Base-by-base conservation (phyloP, 176 grass and related monocot genomes). In the Eremochloa ophiuroides region DNA sequence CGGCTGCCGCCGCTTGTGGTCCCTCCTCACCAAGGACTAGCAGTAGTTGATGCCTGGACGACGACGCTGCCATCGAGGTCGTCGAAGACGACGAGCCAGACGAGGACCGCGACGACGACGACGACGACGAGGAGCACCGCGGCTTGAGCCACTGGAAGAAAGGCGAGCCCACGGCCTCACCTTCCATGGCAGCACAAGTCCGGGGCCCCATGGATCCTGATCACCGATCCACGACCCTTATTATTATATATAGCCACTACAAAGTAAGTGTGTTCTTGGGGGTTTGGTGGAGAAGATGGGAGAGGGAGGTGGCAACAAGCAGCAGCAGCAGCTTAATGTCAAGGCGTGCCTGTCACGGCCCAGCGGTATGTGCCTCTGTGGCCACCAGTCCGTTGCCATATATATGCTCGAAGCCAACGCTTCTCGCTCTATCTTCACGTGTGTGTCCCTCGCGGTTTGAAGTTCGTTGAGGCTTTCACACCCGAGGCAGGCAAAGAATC, bases 91-190 rank as follows among this genome's bases (percentile, higher is more conserved):
- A 84, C 0, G 71, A 85, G 27, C 23, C 56, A 56, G 77, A 76
- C 22, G 71, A 80, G 10, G 62, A 58, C 34, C 11, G 50, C 28
- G 80, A 60, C 0, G 78, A 71, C 2, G 79, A 71, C 2, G 79
- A 71, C 0, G 77, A 42, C 7, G 83, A 29, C 0, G 51, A 56
- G 4, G 85, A 69, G 5, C 41, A 20, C 50, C 72, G 81, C 27
- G 91, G 81, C 91, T 87, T 93, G 62, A 93, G 69, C 87, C 78
- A 87, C 58, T 85, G n/a, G 39, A 87, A 71, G 78, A 90, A 93
- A 9, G 67, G 81, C 26, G 73, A 70, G 50, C 71, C 42, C 11
- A 29, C 77, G 5, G 27, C 40, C n/a, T 74, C 85, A 17, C 71
- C 74, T 71, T 93, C 87, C 81, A 85, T 70, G 79, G 83, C 35